Evolutionary conservation across 2,329 filamentous ascomycete species (phyloP).

Genomic region (Pseudonectria buxi): DNA sequence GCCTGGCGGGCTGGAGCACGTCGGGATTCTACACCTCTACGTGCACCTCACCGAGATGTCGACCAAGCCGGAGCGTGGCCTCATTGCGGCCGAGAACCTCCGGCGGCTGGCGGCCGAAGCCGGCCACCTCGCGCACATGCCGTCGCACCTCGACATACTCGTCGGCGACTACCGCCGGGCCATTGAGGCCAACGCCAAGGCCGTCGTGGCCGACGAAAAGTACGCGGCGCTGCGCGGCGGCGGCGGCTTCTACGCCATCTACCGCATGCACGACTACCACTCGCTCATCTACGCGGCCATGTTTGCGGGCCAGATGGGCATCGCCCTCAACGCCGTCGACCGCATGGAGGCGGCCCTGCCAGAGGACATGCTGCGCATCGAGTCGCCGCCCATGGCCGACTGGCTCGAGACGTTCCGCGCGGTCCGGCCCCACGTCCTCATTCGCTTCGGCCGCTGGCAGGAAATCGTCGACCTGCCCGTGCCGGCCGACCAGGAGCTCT

Average conservation of each 20-base stretch:
- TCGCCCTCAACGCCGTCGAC: conserved; percentile 52
- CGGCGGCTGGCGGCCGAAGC: conserved; percentile 60
- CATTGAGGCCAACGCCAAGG: conserved; percentile 52
- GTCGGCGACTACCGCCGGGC: conserved; percentile 62
- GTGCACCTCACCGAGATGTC: conserved; percentile 79
- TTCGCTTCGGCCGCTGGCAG: conserved; percentile 65
- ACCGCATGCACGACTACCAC: conserved; percentile 65
- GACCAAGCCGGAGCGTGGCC: conserved; percentile 47
- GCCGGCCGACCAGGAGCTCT: conserved; percentile 51
- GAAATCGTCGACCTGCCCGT: conserved; percentile 51
- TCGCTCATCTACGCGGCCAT: conserved; percentile 70
- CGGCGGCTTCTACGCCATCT: conserved; percentile 66
- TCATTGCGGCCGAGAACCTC: conserved; percentile 53
- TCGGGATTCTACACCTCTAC: conserved; percentile 67
- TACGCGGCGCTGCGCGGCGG: conserved; percentile 51
- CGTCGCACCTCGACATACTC: conserved; percentile 65
- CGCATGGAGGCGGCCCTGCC: conserved; percentile 55
- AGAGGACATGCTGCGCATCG: conserved; percentile 34
- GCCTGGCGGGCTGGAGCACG: conserved; percentile 43
- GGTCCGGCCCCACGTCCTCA: conserved; percentile 58
- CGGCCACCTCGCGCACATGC: conserved; percentile 67
- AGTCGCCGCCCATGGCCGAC: conserved; percentile 66
- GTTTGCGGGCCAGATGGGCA: conserved; percentile 58
- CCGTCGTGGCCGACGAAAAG: conserved; percentile 58
- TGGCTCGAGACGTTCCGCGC: conserved; percentile 64